Conservation (phyloP, 805 yeast genomes). For the Metschnikowia aberdeeniae region DNA sequence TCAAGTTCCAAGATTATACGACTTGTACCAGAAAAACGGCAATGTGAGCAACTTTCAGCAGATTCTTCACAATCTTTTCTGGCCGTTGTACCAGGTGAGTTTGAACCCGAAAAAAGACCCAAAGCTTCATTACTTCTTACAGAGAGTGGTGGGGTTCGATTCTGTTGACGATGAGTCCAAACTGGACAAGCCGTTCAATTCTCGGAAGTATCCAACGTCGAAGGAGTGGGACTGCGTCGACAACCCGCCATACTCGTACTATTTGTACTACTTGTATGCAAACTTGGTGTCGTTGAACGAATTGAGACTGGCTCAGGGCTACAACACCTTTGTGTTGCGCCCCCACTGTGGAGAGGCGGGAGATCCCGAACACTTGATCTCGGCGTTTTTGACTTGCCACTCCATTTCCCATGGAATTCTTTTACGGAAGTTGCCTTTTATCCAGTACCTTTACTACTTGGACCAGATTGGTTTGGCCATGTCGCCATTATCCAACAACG, state of each 20-base stretch:
- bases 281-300: slow-evolving; percentile 83
- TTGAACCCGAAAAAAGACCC: slow-evolving; percentile 83
- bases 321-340: slow-evolving; percentile 87
- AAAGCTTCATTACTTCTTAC: slow-evolving; percentile 82
- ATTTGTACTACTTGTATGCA: slow-evolving; percentile 82
- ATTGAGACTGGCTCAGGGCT: slow-evolving; percentile 71
- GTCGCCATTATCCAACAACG: slow-evolving; percentile 97
- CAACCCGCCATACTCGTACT: slow-evolving; percentile 98
- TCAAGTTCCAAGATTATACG: slow-evolving; percentile 92
- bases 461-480: slow-evolving; percentile 97
- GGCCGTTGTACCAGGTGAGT: slow-evolving; percentile 88
- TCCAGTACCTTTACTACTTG: slow-evolving; percentile 87
- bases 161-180: slow-evolving; percentile 98
- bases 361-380: slow-evolving; percentile 92
- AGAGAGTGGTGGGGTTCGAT: slow-evolving; percentile 95
- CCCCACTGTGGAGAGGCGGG: slow-evolving; percentile 99
- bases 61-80: slow-evolving; percentile 71
- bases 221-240: slow-evolving; percentile 68
- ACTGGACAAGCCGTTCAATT: slow-evolving; percentile 72
- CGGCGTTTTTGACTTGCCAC: slow-evolving; percentile 84
- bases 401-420: slow-evolving; percentile 95
- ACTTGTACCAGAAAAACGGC: slow-evolving; percentile 75
- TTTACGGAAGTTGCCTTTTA: slow-evolving; percentile 88
- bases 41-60: slow-evolving; percentile 71
- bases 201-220: slow-evolving; percentile 80